Evolutionary conservation across 2,329 filamentous ascomycete genomes (phyloP).

Genomic region (Colletotrichum agaves): DNA sequence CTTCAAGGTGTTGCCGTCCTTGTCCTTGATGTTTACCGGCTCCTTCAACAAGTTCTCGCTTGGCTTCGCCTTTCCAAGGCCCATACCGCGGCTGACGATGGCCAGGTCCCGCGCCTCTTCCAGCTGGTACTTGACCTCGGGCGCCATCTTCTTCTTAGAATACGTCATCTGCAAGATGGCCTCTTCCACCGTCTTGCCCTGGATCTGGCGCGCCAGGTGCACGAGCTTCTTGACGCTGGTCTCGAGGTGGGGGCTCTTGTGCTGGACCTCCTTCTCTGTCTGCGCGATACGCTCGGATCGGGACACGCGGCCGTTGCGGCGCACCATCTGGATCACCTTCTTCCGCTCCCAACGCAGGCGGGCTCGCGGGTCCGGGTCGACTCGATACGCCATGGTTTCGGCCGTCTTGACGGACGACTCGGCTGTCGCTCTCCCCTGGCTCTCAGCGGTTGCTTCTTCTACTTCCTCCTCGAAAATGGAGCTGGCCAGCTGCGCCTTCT

Average conservation of each 20-base stretch:
- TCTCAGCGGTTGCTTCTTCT: slow-evolving; percentile 51
- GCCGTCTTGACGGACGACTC: slow-evolving; percentile 51
- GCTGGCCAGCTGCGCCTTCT: slow-evolving; percentile 57
- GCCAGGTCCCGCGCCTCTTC: slow-evolving; percentile 85
- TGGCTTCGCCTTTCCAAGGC: slow-evolving; percentile 63
- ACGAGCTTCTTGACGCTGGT: slow-evolving; percentile 94
- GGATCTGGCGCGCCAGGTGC: slow-evolving; percentile 86
- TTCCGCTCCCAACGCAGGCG: slow-evolving; percentile 83
- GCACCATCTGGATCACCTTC: slow-evolving; percentile 82
- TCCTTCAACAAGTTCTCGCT: slow-evolving; percentile 38
- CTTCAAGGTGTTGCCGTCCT: slow-evolving; percentile 77
- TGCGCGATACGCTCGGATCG: slow-evolving; percentile 75
- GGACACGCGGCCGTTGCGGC: slow-evolving; percentile 72
- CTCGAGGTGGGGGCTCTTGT: slow-evolving; percentile 78
- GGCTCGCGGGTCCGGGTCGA: slow-evolving; percentile 80
- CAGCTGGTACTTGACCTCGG: slow-evolving; percentile 82
- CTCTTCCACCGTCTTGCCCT: slow-evolving; percentile 92
- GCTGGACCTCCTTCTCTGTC: slow-evolving; percentile 63
- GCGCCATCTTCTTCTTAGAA: slow-evolving; percentile 91
- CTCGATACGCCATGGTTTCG: slow-evolving; percentile 68
- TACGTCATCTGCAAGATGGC: slow-evolving; percentile 95
- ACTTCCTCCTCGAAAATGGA: slow-evolving; percentile 73
- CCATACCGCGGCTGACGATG: slow-evolving; percentile 86
- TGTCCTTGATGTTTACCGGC: slow-evolving; percentile 70
- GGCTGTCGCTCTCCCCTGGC: slow-evolving; percentile 39